phyloP scores from a whole-genome alignment of 2,329 filamentous ascomycete genomes.

The Hymenoscyphus occultus region DNA sequence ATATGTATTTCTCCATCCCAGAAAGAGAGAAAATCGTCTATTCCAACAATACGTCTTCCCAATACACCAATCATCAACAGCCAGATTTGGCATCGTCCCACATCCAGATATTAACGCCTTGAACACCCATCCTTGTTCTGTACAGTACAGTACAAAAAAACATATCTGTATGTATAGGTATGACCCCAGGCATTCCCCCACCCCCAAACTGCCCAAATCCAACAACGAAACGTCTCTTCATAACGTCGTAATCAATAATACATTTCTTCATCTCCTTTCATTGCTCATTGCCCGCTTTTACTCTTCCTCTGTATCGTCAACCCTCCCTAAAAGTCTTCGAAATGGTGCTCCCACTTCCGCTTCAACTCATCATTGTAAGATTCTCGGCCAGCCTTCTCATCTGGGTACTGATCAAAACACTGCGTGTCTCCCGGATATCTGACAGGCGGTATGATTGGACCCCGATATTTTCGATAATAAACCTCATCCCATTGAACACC shows the following conservation, averaged over 20 bases:
- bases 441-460: conserved; percentile 74
- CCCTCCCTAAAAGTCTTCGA: conserved; percentile 62
- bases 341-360: conserved; percentile 66
- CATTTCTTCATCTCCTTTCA: background rate
- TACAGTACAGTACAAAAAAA: background rate
- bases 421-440: conserved; percentile 70
- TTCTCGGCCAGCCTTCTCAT: conserved; percentile 64
- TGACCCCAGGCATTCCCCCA: background rate
- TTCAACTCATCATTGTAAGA: conserved; percentile 68
- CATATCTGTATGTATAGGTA: background rate
- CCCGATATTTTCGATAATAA: conserved; percentile 59
- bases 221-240: background rate
- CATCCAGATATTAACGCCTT: background rate
- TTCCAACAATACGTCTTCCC: background rate
- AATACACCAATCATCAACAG: background rate
- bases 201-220: background rate
- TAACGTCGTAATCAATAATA: conserved; percentile 5
- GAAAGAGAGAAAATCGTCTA: background rate
- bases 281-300: background rate
- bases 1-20: conserved; percentile 2
- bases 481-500: conserved; percentile 73
- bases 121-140: background rate
- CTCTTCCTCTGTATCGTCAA: background rate
- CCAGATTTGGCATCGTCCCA: background rate
- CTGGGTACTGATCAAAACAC: conserved; percentile 82